Evolutionary conservation across 495 filamentous ascomycete genomes (phyloP), one percentile per base, ranked within the genome.

Genomic region (Aspergillus panamensis): DNA sequence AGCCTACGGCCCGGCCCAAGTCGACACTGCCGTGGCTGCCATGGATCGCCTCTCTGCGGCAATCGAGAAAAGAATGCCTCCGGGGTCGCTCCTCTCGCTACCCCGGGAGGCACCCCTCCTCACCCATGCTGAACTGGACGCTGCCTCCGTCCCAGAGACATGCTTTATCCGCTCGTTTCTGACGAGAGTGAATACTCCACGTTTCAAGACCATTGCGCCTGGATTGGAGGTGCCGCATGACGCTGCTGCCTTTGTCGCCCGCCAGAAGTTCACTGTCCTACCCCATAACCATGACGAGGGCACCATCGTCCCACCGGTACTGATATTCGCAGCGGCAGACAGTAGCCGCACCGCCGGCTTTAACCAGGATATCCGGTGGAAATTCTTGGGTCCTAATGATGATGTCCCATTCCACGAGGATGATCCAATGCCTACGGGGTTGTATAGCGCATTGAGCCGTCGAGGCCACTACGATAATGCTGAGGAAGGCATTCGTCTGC

Each of bases 151-250:
- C 40, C 40, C 40, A 7, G 40, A 44, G n/a, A 44, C 9, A 10
- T 44, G 40, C n/a, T 44, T 44, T n/a, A 44, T 44, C 40, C 40
- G 40, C 2, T 44, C 40, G 40, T 44, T 44, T n/a, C 40, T 44
- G 17, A 44, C 40, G 1, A 44, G 40, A 44, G n/a, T 44, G 1
- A 44, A 44, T 8, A 6, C 40, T 1, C 40, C 40, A 19, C 40
- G 40, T 1, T 44, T 44, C n/a, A 44, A 44, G 40, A 19, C 40
- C n/a, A 44, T 44, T 44, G 40, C 40, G 10, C 40, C 40, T 1
- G 40, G 40, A 3, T n/a, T 44, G 1, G 14, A 44, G 4, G 40
- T 44, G 3, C 40, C 40, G 14, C 40, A 44, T 6, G 40, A 44
- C 4, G 17, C 40, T 16, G 1, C 40, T n/a, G 40, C 14, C 7